phyloP scores from a whole-genome alignment of 345 rosid genomes.

The Euphorbia tirucalli region DNA sequence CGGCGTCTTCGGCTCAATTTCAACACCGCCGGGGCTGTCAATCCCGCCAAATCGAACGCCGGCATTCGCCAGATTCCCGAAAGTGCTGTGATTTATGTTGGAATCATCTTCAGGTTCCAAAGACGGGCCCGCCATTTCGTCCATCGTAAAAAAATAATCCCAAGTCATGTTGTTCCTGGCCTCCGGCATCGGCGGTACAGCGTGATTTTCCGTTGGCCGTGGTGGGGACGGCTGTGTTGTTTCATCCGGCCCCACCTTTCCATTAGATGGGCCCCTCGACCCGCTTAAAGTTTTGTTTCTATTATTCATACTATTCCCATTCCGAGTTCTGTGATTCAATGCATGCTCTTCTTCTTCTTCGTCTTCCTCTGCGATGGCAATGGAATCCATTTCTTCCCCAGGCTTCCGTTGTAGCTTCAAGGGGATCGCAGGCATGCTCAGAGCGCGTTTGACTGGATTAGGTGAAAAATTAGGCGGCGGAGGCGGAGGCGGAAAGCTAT shows the following conservation, averaged over 20 bases:
- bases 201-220: constrained; percentile 31
- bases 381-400: constrained; percentile 30
- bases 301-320: constrained; percentile 22
- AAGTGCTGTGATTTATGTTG: not conserved
- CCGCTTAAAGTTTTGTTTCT: constrained; percentile 20
- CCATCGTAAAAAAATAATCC: constrained; percentile 46
- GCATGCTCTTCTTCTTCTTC: constrained; percentile 56
- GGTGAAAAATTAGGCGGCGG: constrained; percentile 79
- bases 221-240: constrained; percentile 29
- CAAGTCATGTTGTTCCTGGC: constrained; percentile 25
- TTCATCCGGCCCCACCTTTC: constrained; percentile 35
- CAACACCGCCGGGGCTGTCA: constrained; percentile 17
- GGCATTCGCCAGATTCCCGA: constrained; percentile 17
- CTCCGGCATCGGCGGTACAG: constrained; percentile 49
- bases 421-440: constrained; percentile 60
- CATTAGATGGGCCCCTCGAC: constrained; percentile 23
- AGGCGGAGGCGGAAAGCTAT: constrained; percentile 70
- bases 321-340: constrained; percentile 28
- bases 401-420: constrained; percentile 28
- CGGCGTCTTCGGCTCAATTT: constrained; percentile 56
- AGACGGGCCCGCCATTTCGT: constrained; percentile 56
- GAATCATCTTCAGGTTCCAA: constrained; percentile 40
- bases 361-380: constrained; percentile 43
- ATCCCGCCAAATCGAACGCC: constrained; percentile 13
- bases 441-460: constrained; percentile 65